Evolutionary conservation across 768 basidiomycete genomes (phyloP).

Genomic region (Suillus paluster): DNA sequence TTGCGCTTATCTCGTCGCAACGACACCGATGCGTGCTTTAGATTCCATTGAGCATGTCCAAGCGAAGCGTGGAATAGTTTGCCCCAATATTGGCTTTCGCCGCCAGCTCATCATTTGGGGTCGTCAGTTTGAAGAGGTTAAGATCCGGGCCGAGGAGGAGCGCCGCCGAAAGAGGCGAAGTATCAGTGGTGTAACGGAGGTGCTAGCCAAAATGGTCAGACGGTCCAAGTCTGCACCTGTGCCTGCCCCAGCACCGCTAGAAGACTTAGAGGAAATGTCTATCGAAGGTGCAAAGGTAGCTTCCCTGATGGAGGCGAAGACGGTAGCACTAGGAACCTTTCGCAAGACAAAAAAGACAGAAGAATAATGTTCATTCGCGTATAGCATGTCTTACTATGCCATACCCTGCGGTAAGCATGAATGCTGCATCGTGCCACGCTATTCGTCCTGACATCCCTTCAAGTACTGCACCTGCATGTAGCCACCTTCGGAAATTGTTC

Average conservation of each 20-base stretch:
- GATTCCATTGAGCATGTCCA: constrained; percentile 62
- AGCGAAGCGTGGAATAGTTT: constrained; percentile 60
- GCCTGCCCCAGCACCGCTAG: not conserved
- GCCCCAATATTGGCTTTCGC: constrained; percentile 71
- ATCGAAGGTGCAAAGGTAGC: not conserved
- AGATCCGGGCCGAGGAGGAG: constrained; percentile 21
- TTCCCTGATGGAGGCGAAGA: not conserved
- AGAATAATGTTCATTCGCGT: not conserved
- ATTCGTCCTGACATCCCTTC: not conserved
- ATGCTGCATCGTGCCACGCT: not conserved
- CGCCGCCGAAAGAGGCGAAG: constrained; percentile 17
- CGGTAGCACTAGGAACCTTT: not conserved
- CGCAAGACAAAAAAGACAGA: not conserved
- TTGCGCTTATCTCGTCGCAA: constrained; percentile 68
- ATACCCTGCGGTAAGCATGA: not conserved
- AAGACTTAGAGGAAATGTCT: not conserved
- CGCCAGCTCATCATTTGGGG: constrained; percentile 53
- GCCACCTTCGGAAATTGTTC: not conserved
- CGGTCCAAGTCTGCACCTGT: not conserved
- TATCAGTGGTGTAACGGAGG: constrained; percentile 5
- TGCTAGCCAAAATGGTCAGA: constrained; percentile 12
- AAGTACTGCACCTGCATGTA: not conserved
- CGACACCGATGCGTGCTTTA: constrained; percentile 51
- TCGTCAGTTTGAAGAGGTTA: constrained; percentile 30
- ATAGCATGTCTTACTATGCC: not conserved